A percentile compares a stretch with the other conserved stretches of the same genome.
phyloP scores from a whole-genome alignment of 2,329 filamentous ascomycete genomes.

The Ophiostoma sp. region DNA sequence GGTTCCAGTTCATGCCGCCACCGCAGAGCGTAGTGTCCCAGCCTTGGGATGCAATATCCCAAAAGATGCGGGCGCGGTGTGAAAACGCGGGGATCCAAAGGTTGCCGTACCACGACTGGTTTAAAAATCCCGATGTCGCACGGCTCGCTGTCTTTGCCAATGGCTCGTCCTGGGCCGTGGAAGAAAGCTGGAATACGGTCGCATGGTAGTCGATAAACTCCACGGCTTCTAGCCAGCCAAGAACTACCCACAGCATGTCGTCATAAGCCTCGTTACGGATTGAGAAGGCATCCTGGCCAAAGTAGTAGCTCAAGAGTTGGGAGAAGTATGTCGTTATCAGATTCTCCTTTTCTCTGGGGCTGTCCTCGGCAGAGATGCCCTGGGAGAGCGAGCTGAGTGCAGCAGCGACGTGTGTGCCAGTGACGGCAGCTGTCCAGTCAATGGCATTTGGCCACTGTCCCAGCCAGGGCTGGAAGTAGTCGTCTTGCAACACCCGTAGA shows the following conservation, averaged over 20 bases:
- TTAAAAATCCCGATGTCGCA: slow-evolving; percentile 32
- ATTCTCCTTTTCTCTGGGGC: slow-evolving; percentile 61
- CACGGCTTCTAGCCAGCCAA: slow-evolving; percentile 81
- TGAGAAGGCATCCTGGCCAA: slow-evolving; percentile 73
- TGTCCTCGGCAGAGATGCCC: slow-evolving; percentile 43
- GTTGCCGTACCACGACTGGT: slow-evolving; percentile 65
- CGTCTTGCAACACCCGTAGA: slow-evolving; percentile 68
- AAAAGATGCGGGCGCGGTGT: slow-evolving; percentile 78
- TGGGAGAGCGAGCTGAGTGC: slow-evolving; percentile 65
- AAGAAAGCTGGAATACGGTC: slow-evolving; percentile 50
- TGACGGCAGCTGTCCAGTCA: slow-evolving; percentile 88
- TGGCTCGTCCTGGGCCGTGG: neutral
- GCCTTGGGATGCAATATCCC: slow-evolving; percentile 69
- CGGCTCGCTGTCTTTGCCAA: neutral
- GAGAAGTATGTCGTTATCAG: slow-evolving; percentile 78
- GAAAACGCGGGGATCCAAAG: slow-evolving; percentile 73
- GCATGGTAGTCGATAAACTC: slow-evolving; percentile 71
- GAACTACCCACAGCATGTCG: slow-evolving; percentile 91
- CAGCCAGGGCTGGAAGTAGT: slow-evolving; percentile 70
- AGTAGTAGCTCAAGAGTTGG: slow-evolving; percentile 73
- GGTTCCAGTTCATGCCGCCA: slow-evolving; percentile 91
- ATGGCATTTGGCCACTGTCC: slow-evolving; percentile 82
- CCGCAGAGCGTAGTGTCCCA: slow-evolving; percentile 79
- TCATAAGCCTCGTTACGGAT: slow-evolving; percentile 76
- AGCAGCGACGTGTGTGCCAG: slow-evolving; percentile 72